phyloP scores from a whole-genome alignment of 176 grass and related monocot species.

The Pontederia paniculata region DNA sequence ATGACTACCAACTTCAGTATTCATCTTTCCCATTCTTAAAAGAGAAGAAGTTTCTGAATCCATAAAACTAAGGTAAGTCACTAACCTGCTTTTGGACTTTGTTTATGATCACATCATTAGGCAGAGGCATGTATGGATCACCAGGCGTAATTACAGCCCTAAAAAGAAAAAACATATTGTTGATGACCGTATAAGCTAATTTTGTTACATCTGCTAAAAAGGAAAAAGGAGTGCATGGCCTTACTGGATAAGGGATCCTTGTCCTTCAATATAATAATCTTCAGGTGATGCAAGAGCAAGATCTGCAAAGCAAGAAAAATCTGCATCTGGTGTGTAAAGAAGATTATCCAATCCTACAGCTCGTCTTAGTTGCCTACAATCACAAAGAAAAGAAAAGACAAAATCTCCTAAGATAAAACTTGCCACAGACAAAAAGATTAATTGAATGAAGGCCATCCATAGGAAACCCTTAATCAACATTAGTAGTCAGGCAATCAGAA shows the following conservation, averaged over 20 bases:
- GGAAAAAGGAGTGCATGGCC: slow-evolving; percentile 13
- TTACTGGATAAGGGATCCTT: slow-evolving; percentile 99
- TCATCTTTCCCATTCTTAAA: too few relatives aligned
- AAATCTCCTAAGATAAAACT: not conserved
- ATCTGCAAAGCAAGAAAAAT: slow-evolving; percentile 95
- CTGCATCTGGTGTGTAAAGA: slow-evolving; percentile 85
- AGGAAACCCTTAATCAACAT: not conserved
- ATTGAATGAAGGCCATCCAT: too few relatives aligned
- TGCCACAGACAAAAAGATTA: too few relatives aligned
- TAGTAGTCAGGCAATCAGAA: not conserved
- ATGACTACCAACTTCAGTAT: too few relatives aligned
- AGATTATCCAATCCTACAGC: slow-evolving; percentile 92
- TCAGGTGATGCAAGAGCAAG: slow-evolving; percentile 94
- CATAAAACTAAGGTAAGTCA: not conserved
- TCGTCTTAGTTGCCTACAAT: slow-evolving; percentile 57
- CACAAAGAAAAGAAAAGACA: not conserved
- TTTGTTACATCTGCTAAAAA: not conserved
- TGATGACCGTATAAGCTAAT: not conserved
- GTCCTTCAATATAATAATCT: slow-evolving; percentile 90
- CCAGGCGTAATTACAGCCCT: slow-evolving; percentile 97
- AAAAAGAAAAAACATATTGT: slow-evolving; percentile 9
- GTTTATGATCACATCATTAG: slow-evolving; percentile 75
- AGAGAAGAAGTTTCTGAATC: too few relatives aligned
- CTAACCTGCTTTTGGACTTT: slow-evolving; percentile 80
- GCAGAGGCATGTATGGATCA: slow-evolving; percentile 95